These are phyloP conservation scores for Trypanosomatidae sp. DNA, from an alignment of 208 protist species.

Conservation along the genomic window DNA sequence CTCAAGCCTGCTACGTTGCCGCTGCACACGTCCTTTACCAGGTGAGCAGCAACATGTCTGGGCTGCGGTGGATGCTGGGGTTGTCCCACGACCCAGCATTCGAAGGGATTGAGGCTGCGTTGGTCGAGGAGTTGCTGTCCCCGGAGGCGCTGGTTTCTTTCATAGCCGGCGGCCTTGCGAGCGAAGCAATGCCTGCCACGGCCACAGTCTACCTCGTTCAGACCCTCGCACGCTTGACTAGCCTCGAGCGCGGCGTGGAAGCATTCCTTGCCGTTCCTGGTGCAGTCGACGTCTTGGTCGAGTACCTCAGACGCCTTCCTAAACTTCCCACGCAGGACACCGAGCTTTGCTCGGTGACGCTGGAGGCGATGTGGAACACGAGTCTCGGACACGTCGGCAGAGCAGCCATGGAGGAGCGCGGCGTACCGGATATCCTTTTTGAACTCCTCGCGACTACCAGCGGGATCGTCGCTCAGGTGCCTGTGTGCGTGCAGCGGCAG, in stretches of 20 bases:
- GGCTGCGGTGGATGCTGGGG: constrained; percentile 70
- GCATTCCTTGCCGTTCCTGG: constrained; percentile 3
- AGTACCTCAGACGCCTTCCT: constrained; percentile 5
- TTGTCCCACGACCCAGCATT: constrained; percentile 27
- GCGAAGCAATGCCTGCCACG: not conserved
- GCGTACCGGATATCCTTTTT: constrained; percentile 44
- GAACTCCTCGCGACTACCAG: constrained; percentile 35
- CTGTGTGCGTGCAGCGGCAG: constrained; percentile 48
- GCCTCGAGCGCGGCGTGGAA: constrained; percentile 21
- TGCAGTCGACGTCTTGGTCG: constrained; percentile 7
- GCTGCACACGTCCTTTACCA: constrained; percentile 57
- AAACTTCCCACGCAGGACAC: not conserved
- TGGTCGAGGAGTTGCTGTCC: constrained; percentile 2
- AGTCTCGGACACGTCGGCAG: constrained; percentile 48
- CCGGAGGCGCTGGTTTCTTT: constrained; percentile 14
- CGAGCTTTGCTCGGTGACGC: constrained; percentile 20
- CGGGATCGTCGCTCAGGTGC: constrained; percentile 4
- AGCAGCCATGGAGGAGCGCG: constrained; percentile 39
- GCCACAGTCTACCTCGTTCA: constrained; percentile 17
- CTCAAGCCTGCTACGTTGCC: constrained; percentile 18
- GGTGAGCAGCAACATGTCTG: constrained; percentile 55
- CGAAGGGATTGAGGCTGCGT: constrained; percentile 12
- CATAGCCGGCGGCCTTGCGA: constrained; percentile 20
- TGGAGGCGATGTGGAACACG: constrained; percentile 61
- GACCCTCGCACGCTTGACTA: constrained; percentile 26